These are phyloP conservation scores for Pseudogymnoascus sp. DNA, from an alignment of 2,329 filamentous ascomycete species.

Conservation along the genomic window DNA sequence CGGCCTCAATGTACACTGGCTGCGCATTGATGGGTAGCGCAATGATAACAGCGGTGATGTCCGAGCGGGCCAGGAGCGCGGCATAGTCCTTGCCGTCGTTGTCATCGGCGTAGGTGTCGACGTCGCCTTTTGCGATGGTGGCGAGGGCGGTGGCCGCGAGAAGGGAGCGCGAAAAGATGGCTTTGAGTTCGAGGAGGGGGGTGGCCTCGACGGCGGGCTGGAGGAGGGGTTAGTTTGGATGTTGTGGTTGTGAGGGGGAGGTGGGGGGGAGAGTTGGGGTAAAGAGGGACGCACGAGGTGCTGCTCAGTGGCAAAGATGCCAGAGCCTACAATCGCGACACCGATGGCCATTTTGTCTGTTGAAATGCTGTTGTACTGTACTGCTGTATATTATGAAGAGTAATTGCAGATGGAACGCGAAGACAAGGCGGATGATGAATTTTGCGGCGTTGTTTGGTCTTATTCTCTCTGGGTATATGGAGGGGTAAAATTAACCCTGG, in stretches of 20 bases:
- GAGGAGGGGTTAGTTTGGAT: slow-evolving; percentile 15
- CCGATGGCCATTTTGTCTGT: slow-evolving; percentile 32
- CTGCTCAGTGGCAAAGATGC: slow-evolving; percentile 52
- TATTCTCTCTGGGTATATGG: not conserved
- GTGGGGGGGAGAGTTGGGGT: not conserved
- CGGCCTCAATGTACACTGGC: slow-evolving; percentile 40
- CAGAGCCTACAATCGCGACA: slow-evolving; percentile 54
- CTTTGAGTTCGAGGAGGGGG: slow-evolving; percentile 43
- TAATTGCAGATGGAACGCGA: not conserved
- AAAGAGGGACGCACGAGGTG: slow-evolving; percentile 38
- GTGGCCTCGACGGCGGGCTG: slow-evolving; percentile 50
- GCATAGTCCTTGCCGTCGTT: slow-evolving; percentile 34
- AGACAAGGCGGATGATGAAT: not conserved
- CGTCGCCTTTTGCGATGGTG: slow-evolving; percentile 34
- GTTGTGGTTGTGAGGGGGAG: not conserved
- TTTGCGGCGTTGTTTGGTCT: not conserved
- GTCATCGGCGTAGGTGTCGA: slow-evolving; percentile 26
- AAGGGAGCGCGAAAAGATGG: slow-evolving; percentile 28
- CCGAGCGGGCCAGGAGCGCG: slow-evolving; percentile 24
- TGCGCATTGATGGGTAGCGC: slow-evolving; percentile 43
- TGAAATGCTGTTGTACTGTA: not conserved
- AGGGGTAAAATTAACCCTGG: not conserved
- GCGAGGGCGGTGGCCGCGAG: slow-evolving; percentile 23
- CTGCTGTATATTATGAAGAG: not conserved
- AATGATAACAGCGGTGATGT: slow-evolving; percentile 29